phyloP scores from a whole-genome alignment of 23 red algal species.

The Gracilaria gracilis region DNA sequence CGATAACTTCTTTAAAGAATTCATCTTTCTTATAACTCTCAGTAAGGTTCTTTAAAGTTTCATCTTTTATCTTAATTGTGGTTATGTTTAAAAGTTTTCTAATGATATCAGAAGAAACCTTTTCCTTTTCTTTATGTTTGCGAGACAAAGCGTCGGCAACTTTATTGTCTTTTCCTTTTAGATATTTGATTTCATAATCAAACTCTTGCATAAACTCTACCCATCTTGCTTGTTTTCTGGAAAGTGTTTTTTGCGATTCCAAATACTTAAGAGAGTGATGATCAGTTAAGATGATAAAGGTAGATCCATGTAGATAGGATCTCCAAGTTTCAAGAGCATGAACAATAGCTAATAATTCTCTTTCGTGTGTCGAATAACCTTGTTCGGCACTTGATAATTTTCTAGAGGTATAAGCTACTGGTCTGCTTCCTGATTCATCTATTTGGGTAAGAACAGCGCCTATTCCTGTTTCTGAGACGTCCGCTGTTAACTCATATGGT shows the following conservation, averaged over 20 bases:
- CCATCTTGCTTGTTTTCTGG: conserved; percentile 23
- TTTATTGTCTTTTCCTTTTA: conserved; percentile 46
- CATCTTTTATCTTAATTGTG: not conserved
- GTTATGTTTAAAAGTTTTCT: conserved; percentile 33
- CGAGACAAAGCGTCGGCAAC: conserved; percentile 45
- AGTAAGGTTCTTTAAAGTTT: not conserved
- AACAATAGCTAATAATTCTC: conserved; percentile 49
- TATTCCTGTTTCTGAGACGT: conserved; percentile 30
- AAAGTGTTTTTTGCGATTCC: conserved; percentile 29
- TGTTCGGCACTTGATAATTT: conserved; percentile 40
- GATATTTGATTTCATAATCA: conserved; percentile 29
- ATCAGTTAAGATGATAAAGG: conserved; percentile 20
- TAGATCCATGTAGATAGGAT: conserved; percentile 49
- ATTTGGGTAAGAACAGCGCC: conserved; percentile 42
- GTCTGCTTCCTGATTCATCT: conserved; percentile 40
- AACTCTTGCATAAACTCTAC: conserved; percentile 11
- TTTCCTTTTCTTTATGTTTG: conserved; percentile 16
- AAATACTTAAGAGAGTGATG: conserved; percentile 42
- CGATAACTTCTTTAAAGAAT: conserved; percentile 7
- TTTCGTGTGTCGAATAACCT: conserved; percentile 41
- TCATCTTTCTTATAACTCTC: conserved; percentile 18
- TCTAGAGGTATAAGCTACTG: conserved; percentile 53
- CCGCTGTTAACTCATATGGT: conserved; percentile 32
- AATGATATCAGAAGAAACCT: conserved; percentile 13
- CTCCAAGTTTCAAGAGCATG: conserved; percentile 41